Conservation (phyloP, 1,284 basidiomycete genomes). For the Cerioporus squamosus region DNA sequence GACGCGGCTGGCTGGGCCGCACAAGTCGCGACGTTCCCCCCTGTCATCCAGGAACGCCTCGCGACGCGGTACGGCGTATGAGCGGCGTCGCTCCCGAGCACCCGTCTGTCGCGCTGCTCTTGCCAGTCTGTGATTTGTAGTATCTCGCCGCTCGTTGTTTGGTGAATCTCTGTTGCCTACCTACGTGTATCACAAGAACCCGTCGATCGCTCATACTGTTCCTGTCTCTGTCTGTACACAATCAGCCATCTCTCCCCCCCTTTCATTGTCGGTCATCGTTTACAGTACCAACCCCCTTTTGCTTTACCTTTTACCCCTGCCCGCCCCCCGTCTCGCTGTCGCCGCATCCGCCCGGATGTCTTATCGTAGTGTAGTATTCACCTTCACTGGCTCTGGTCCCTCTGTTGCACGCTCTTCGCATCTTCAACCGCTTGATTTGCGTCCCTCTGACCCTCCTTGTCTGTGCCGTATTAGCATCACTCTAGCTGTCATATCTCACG, state of each 20-base stretch:
- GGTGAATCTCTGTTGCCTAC: background rate
- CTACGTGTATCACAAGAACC: constrained; percentile 20
- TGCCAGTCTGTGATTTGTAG: background rate
- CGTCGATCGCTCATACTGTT: constrained; percentile 4
- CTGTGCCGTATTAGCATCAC: constrained; percentile 1
- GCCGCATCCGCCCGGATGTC: constrained; percentile 16
- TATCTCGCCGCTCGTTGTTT: background rate
- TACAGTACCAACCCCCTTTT: constrained; percentile 1
- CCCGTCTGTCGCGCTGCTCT: background rate
- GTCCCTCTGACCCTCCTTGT: background rate
- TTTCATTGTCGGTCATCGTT: constrained; percentile 7
- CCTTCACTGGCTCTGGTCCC: constrained; percentile 11
- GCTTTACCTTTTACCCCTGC: constrained; percentile 13
- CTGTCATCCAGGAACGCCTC: constrained; percentile 78
- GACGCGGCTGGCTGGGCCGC: constrained; percentile 78
- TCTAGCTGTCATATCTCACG: background rate
- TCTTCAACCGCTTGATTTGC: constrained; percentile 16
- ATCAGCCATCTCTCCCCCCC: background rate
- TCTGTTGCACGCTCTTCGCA: constrained; percentile 18
- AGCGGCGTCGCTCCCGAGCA: background rate
- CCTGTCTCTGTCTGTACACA: constrained; percentile 8
- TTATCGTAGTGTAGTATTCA: constrained; percentile 35
- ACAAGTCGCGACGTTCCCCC: constrained; percentile 78
- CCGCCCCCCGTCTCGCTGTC: background rate
- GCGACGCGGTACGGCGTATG: constrained; percentile 78